Percentiles rank a stretch among this genome's conserved stretches.
Evolutionary conservation across 2,329 filamentous ascomycete genomes (phyloP).

Genomic region (Arthrobotrys sphaeroides): DNA sequence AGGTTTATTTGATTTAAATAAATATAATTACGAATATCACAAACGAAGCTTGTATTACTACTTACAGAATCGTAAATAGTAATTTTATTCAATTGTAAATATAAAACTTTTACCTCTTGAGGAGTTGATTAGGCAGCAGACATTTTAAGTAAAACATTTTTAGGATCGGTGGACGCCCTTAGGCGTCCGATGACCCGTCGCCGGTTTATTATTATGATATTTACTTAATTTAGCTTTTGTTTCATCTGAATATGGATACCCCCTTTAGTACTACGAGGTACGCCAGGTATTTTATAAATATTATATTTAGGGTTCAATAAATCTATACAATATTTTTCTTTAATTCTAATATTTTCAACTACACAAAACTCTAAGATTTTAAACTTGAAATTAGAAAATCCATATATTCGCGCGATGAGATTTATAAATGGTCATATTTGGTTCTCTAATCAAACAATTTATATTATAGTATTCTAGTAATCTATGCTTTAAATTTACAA

Average conservation of each 20-base stretch:
- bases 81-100: conserved; percentile 2
- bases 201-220: conserved; percentile 9
- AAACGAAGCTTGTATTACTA: not conserved
- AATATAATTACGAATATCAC: not conserved
- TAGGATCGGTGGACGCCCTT: not conserved
- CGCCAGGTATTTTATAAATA: conserved; percentile 5
- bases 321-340: conserved; percentile 12
- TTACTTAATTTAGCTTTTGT: conserved; percentile 10
- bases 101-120: conserved; percentile 12
- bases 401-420: not conserved
- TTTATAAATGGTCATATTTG: not conserved
- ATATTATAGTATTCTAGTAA: not conserved
- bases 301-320: conserved; percentile 12
- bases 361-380: not conserved
- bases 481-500: not conserved
- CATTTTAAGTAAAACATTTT: conserved; percentile 4
- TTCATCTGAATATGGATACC: conserved; percentile 9
- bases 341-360: not conserved
- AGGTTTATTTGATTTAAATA: conserved; percentile 11
- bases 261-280: conserved; percentile 11
- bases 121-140: not conserved
- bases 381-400: not conserved
- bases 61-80: conserved; percentile 3
- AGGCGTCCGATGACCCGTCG: not conserved
- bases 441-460: not conserved